Conservation (phyloP, 495 filamentous ascomycete species). For the Aspergillus affinis region DNA sequence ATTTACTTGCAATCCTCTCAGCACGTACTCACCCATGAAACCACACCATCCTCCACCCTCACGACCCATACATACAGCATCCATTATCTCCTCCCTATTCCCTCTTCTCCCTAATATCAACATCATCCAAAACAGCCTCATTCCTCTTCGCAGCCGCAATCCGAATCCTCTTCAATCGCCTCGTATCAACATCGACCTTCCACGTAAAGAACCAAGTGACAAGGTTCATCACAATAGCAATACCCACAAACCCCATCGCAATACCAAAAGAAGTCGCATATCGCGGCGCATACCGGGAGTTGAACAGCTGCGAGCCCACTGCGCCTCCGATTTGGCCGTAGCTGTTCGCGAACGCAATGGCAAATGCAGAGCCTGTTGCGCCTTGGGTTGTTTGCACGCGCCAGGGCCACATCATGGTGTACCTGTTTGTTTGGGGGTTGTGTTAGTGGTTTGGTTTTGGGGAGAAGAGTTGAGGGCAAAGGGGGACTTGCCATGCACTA, state of each 20-base stretch:
- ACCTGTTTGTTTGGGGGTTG: conserved; percentile 21
- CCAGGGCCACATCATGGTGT: conserved; percentile 33
- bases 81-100: not conserved
- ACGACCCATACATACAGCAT: too few species aligned
- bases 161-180: conserved; percentile 38
- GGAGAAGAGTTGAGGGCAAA: not conserved
- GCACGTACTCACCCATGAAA: too few species aligned
- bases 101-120: conserved; percentile 23
- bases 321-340: conserved; percentile 40
- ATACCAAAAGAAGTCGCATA: conserved; percentile 32
- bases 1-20: too few species aligned
- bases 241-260: conserved; percentile 33
- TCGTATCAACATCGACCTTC: conserved; percentile 40
- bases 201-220: conserved; percentile 23
- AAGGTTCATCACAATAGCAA: conserved; percentile 21
- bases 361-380: conserved; percentile 46
- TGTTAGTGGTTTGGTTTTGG: not conserved
- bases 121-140: conserved; percentile 43
- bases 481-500: conserved; percentile 32
- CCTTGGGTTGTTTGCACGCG: conserved; percentile 43
- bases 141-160: conserved; percentile 36
- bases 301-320: conserved; percentile 37
- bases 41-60: too few species aligned
- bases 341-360: conserved; percentile 44
- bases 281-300: conserved; percentile 30